Evolutionary conservation across 148 eudicot species (phyloP), one percentile per base, ranked within the genome.

Genomic region (Polygonum maritimum): DNA sequence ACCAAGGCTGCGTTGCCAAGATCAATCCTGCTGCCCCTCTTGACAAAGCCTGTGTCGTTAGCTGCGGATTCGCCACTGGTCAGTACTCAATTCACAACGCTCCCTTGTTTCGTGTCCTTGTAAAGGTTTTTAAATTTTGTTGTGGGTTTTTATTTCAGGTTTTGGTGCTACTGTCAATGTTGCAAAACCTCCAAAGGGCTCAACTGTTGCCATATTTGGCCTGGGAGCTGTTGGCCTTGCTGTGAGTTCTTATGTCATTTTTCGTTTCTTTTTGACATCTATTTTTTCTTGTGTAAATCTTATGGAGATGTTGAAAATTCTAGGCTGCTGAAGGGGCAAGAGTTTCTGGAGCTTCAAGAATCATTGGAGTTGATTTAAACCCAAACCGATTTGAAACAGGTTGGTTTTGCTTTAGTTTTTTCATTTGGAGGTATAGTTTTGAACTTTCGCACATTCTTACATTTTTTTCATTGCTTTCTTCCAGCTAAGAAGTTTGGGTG

Each of bases 201-300:
- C 88, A 0, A 85, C 91, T 1, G 93, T 91, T 31, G 93, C 92
- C 63, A 48, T 91, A 51, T 91, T 91, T 18, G 97, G 97, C 39
- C 77, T 91, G 65, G 96, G 96, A 74, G 91, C 96, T 47, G 93
- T 91, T 35, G 93, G 96, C 36, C 90, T 91, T 47, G 93, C 90
- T 40, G 97, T 91, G 74, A 80, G 92, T 83, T n/a, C 12, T 54
- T 33, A 21, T 21, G 15, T n/a, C n/a, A 21, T 18, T 54, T 22
- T 4, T 54, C 2, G 0, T 54, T n/a, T 55, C 8, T 55, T 55
- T 16, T 55, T 55, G 7, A 5, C 7, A 41, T 44, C 7, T 44
- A 26, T 44, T n/a, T 7, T 21, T 18, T 19, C 11, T 55, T 14
- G n/a, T 4, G 21, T 19, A 62, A 62, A 3, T 4, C 33, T 62